Evolutionary conservation across 2,329 filamentous ascomycete species (phyloP).

Genomic region (Achaetomium macrosporum): DNA sequence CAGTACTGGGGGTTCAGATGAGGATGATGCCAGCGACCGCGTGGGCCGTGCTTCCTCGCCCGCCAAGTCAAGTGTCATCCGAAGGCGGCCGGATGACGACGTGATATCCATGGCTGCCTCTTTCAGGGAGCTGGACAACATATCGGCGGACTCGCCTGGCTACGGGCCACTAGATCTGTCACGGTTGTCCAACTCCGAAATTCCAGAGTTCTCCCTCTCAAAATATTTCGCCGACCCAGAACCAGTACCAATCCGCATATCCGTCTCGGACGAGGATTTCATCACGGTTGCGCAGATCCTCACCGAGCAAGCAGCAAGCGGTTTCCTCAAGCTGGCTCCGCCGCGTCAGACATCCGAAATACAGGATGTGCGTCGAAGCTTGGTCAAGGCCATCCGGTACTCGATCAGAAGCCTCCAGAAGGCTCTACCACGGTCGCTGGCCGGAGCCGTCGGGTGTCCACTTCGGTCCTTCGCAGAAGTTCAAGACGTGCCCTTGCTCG

Average conservation of each 20-base stretch:
- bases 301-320: conserved; percentile 61
- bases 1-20: conserved; percentile 49
- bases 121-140: conserved; percentile 42
- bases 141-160: conserved; percentile 42
- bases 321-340: conserved; percentile 36
- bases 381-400: conserved; percentile 40
- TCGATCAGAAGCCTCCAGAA: conserved; percentile 45
- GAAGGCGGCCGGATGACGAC: conserved; percentile 46
- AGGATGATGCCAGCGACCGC: conserved; percentile 47
- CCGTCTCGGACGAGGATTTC: conserved; percentile 51
- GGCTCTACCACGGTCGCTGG: conserved; percentile 41
- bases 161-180: conserved; percentile 46
- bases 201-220: conserved; percentile 44
- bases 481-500: conserved; percentile 49
- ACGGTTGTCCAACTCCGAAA: conserved; percentile 42
- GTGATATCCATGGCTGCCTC: conserved; percentile 47
- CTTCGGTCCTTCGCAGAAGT: conserved; percentile 50
- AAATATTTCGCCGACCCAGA: conserved; percentile 56
- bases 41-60: conserved; percentile 46
- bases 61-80: conserved; percentile 42
- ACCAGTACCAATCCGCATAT: conserved; percentile 41
- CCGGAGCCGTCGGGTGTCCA: conserved; percentile 35
- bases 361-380: conserved; percentile 34
- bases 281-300: conserved; percentile 65
- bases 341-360: conserved; percentile 23